Evolutionary conservation across 768 basidiomycete genomes (phyloP), one percentile per base, ranked within the genome.

Genomic region (Phaffia australis): DNA sequence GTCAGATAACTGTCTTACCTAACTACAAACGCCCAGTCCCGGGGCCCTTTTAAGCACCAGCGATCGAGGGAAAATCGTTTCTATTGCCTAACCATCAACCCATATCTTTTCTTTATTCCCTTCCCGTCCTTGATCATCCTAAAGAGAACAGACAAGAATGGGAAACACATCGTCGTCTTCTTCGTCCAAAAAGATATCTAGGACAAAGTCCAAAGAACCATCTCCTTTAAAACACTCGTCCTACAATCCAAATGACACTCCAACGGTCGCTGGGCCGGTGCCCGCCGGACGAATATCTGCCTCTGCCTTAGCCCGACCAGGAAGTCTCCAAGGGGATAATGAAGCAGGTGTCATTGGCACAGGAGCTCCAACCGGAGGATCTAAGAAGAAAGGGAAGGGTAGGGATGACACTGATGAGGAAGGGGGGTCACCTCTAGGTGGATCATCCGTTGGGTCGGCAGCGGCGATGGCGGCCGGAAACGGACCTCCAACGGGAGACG

Each of bases 101-200:
- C 32, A 25, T 25, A 27, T 27, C 11, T 27, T 23, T n/a, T 7
- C 32, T 47, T 30, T 5, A 35, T 47, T 25, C 42, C 23, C 42
- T 21, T 60, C 59, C 59, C 59, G 46, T 27, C 59, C 1, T 11
- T 49, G 4, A 27, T 29, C 47, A 8, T 21, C 51, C 60, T 32
- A 32, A 9, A 42, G 11, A 11, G 11, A 42, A 42, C 35, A 27
- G 1, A 29, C 29, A 27, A 63, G 6, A 47, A 69, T 69, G 67
- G 67, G 67, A n/a, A 69, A 69, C 56, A 8, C 56, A 15, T 63
- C 61, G 9, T 63, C n/a, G n/a, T n/a, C 58, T 6, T 59, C 59
- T 16, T 60, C 59, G 3, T 67, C 67, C 23, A 69, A 69, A 32
- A 69, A 69, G 51, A 69, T 69, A 48, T 63, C 60, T 35, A 56